phyloP scores from a whole-genome alignment of 2,329 filamentous ascomycete genomes.

The Pseudogymnoascus sp. region DNA sequence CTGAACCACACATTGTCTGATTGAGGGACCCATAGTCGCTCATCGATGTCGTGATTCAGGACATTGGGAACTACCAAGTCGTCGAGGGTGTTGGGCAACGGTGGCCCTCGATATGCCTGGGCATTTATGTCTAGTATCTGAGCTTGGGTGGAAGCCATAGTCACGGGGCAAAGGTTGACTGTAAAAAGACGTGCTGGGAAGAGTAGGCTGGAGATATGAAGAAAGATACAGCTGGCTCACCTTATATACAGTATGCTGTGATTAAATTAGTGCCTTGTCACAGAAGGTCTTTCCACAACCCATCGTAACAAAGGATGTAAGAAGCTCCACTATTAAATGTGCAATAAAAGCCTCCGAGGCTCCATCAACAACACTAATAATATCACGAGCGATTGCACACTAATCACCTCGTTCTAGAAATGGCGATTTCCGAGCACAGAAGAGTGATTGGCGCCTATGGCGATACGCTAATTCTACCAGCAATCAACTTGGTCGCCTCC shows the following conservation, averaged over 20 bases:
- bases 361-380: neutral
- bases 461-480: neutral
- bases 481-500: neutral
- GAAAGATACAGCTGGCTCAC: neutral
- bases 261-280: neutral
- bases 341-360: neutral
- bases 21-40: constrained; percentile 29
- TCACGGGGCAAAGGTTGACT: neutral
- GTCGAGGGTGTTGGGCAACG: constrained; percentile 19
- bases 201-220: neutral
- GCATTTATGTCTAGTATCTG: constrained; percentile 6
- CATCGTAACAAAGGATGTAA: neutral
- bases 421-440: neutral
- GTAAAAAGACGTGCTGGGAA: neutral
- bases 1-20: constrained; percentile 27
- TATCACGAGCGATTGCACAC: neutral
- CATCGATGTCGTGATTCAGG: constrained; percentile 26
- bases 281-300: neutral
- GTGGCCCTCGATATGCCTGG: constrained; percentile 21
- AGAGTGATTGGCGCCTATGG: neutral
- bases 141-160: neutral
- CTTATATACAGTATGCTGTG: neutral
- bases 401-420: neutral
- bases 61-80: constrained; percentile 23
- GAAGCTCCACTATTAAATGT: neutral